These are phyloP conservation scores for Calvatia gigantea DNA, from an alignment of 768 basidiomycete species.

Conservation along the genomic window DNA sequence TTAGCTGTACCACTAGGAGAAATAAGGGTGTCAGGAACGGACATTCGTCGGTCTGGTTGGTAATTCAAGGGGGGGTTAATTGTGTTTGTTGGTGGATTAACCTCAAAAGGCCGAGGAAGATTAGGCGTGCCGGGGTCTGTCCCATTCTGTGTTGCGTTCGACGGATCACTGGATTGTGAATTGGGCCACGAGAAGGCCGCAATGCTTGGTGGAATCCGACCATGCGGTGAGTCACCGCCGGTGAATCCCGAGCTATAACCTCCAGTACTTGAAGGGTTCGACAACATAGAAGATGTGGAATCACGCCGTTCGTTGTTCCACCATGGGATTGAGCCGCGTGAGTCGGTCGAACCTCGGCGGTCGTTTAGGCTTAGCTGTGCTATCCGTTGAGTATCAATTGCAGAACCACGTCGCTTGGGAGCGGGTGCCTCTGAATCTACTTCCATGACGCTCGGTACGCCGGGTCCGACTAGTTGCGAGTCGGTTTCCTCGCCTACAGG, in stretches of 20 bases:
- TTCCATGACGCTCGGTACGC: conserved; percentile 57
- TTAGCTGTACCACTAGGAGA: conserved; percentile 39
- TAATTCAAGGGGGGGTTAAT: conserved; percentile 60
- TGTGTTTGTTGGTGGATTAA: conserved; percentile 41
- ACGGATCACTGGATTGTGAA: conserved; percentile 28
- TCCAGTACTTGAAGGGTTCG: conserved; percentile 51
- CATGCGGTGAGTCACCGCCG: conserved; percentile 53
- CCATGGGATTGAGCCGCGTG: conserved; percentile 41
- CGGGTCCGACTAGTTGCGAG: conserved; percentile 64
- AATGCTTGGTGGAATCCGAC: conserved; percentile 57
- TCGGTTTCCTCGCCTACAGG: conserved; percentile 62
- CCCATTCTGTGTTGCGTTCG: conserved; percentile 41
- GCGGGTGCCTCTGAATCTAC: conserved; percentile 63
- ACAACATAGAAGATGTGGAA: conserved; percentile 66
- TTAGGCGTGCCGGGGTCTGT: conserved; percentile 34
- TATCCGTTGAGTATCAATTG: conserved; percentile 74
- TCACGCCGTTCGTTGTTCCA: conserved; percentile 72
- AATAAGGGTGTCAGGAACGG: conserved; percentile 58
- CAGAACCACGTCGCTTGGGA: conserved; percentile 80
- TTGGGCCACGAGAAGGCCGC: conserved; percentile 73
- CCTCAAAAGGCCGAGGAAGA: conserved; percentile 44
- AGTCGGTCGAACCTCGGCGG: conserved; percentile 74
- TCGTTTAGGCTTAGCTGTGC: conserved; percentile 75
- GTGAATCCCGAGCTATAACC: conserved; percentile 55
- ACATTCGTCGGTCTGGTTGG: conserved; percentile 70